These are phyloP conservation scores for Podospora sp. DNA, from an alignment of 495 filamentous ascomycete species.

Conservation along the genomic window DNA sequence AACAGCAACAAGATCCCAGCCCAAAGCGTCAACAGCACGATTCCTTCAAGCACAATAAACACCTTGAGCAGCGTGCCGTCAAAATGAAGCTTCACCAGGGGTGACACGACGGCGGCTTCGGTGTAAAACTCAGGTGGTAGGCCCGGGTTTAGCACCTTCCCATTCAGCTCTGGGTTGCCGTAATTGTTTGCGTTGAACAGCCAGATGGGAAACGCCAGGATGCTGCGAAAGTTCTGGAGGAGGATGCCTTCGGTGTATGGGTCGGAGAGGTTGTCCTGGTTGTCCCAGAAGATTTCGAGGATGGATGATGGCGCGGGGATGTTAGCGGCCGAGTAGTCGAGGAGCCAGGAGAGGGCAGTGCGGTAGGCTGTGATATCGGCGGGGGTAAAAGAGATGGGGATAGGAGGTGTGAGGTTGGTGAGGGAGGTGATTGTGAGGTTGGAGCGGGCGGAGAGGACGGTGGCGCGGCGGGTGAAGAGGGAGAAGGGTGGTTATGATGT, in stretches of 20 bases:
- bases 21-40: slow-evolving; percentile 3
- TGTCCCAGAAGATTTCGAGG: slow-evolving; percentile 23
- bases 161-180: slow-evolving; percentile 14
- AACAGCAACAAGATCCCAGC: not conserved
- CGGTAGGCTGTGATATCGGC: slow-evolving; percentile 13
- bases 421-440: slow-evolving; percentile 21
- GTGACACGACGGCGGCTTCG: slow-evolving; percentile 16
- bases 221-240: slow-evolving; percentile 22
- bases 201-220: slow-evolving; percentile 26
- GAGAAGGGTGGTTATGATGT: slow-evolving; percentile 24
- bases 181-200: slow-evolving; percentile 28
- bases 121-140: slow-evolving; percentile 24
- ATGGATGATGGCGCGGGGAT: slow-evolving; percentile 26
- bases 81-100: slow-evolving; percentile 19
- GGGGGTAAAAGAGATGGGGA: not conserved
- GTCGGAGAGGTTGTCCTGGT: slow-evolving; percentile 2
- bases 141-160: not conserved
- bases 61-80: slow-evolving; percentile 13
- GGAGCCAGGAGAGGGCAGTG: slow-evolving; percentile 17
- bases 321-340: slow-evolving; percentile 22
- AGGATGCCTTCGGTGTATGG: slow-evolving; percentile 7
- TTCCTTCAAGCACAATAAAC: not conserved
- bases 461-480: slow-evolving; percentile 13
- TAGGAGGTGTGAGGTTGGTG: slow-evolving; percentile 1
- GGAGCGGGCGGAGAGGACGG: slow-evolving; percentile 15